These are phyloP conservation scores for Leptosphaerulina australis DNA, from an alignment of 2,329 filamentous ascomycete species.

Conservation along the genomic window DNA sequence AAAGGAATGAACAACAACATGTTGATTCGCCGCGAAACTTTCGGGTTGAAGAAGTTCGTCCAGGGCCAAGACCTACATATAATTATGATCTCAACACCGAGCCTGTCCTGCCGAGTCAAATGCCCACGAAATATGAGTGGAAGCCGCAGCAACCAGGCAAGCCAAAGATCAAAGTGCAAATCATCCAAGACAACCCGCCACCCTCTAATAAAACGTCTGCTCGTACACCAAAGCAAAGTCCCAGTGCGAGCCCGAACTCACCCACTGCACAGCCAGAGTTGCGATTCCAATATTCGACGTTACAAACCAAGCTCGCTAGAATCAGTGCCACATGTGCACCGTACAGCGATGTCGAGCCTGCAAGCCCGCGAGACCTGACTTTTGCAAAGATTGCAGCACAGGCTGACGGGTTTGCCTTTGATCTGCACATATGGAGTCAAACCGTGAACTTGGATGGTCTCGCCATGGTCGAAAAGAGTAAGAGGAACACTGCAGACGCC, in stretches of 20 bases:
- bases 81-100: slow-evolving; percentile 19
- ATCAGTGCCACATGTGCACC: slow-evolving; percentile 24
- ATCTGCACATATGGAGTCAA: slow-evolving; percentile 33
- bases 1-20: slow-evolving; percentile 10
- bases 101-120: slow-evolving; percentile 15
- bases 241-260: slow-evolving; percentile 27
- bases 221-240: slow-evolving; percentile 18
- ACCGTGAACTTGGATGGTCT: slow-evolving; percentile 26
- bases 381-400: slow-evolving; percentile 34
- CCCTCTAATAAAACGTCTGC: neutral
- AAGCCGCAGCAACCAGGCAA: slow-evolving; percentile 14
- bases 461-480: slow-evolving; percentile 22
- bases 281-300: slow-evolving; percentile 24
- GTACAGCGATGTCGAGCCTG: slow-evolving; percentile 30
- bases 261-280: slow-evolving; percentile 25
- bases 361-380: slow-evolving; percentile 30
- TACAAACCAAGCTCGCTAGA: slow-evolving; percentile 27
- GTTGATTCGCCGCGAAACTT: slow-evolving; percentile 15
- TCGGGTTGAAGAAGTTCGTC: slow-evolving; percentile 27
- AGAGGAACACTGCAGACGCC: slow-evolving; percentile 22
- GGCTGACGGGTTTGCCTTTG: slow-evolving; percentile 29
- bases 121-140: neutral
- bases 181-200: slow-evolving; percentile 27
- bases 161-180: slow-evolving; percentile 32
- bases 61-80: slow-evolving; percentile 8